phyloP scores from a whole-genome alignment of 2,329 filamentous ascomycete species.

The Aspergillus hiratsukae region DNA sequence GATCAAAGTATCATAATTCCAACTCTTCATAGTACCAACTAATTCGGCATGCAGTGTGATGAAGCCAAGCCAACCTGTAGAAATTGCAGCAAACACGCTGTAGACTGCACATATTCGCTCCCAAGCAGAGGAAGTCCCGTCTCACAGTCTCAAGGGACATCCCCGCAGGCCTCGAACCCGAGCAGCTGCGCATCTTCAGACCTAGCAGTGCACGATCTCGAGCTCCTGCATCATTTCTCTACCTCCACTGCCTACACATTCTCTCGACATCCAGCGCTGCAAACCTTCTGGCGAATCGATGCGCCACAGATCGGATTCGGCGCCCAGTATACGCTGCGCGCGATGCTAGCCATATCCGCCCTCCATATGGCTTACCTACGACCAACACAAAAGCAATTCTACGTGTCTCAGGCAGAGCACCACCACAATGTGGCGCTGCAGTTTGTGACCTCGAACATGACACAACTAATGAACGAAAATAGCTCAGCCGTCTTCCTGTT shows the following conservation, averaged over 20 bases:
- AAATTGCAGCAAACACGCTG: slow-evolving; percentile 22
- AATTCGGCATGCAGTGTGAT: slow-evolving; percentile 18
- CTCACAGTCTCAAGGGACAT: background rate
- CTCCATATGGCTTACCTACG: slow-evolving; percentile 45
- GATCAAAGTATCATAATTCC: slow-evolving; percentile 21
- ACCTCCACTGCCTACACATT: slow-evolving; percentile 49
- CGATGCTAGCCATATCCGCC: slow-evolving; percentile 47
- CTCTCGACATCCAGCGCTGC: slow-evolving; percentile 38
- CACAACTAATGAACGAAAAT: slow-evolving; percentile 30
- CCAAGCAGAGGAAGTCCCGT: background rate
- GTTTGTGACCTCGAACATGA: slow-evolving; percentile 30
- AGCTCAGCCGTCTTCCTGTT: slow-evolving; percentile 38
- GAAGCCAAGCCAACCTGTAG: slow-evolving; percentile 21
- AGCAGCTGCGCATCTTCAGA: background rate
- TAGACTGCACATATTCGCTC: slow-evolving; percentile 16
- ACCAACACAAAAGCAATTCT: slow-evolving; percentile 34
- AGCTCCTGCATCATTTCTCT: slow-evolving; percentile 52
- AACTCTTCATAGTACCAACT: background rate
- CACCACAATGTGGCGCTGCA: slow-evolving; percentile 34
- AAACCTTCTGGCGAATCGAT: slow-evolving; percentile 46
- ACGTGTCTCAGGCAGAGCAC: slow-evolving; percentile 34
- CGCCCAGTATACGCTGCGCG: slow-evolving; percentile 47
- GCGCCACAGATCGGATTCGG: slow-evolving; percentile 46
- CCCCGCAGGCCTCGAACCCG: background rate
- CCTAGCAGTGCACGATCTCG: slow-evolving; percentile 41